These are phyloP conservation scores for Solanum neorickii DNA, from an alignment of 257 asterid genomes.

Conservation along the genomic window DNA sequence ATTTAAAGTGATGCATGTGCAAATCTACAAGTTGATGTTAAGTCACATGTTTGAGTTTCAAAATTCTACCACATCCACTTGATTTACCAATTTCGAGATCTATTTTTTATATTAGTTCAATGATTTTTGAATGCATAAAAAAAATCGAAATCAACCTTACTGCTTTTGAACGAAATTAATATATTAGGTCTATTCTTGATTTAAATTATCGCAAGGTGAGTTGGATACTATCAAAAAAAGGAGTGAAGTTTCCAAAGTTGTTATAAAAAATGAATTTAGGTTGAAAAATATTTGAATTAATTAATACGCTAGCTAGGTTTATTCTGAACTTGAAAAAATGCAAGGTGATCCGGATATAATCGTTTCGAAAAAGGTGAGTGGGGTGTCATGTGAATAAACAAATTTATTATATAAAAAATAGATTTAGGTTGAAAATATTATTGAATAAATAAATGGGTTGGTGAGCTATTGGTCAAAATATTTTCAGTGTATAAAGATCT, in stretches of 20 bases:
- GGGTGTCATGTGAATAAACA: not conserved
- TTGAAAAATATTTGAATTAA: no score
- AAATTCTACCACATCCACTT: no score
- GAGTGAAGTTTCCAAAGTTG: no score
- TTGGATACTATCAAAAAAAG: no score
- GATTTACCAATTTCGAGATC: no score
- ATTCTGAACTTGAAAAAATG: not conserved
- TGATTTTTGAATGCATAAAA: no score
- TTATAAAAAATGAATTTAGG: no score
- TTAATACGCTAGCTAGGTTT: not conserved
- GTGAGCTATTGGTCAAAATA: not conserved
- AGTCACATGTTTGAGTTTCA: not conserved
- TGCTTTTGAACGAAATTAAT: not conserved
- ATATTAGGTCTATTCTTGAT: no score
- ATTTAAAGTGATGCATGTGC: no score
- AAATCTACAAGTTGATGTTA: not conserved
- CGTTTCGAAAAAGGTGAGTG: not conserved
- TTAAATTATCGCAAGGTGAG: no score
- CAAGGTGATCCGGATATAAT: not conserved
- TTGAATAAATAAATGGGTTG: not conserved
- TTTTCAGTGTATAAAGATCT: not conserved
- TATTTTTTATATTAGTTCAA: no score
- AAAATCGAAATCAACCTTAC: no score
- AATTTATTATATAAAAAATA: not conserved
- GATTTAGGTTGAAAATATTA: not conserved